Conservation (phyloP, 1,139 yeast genomes). For the Saccharomycopsis hybrid region DNA sequence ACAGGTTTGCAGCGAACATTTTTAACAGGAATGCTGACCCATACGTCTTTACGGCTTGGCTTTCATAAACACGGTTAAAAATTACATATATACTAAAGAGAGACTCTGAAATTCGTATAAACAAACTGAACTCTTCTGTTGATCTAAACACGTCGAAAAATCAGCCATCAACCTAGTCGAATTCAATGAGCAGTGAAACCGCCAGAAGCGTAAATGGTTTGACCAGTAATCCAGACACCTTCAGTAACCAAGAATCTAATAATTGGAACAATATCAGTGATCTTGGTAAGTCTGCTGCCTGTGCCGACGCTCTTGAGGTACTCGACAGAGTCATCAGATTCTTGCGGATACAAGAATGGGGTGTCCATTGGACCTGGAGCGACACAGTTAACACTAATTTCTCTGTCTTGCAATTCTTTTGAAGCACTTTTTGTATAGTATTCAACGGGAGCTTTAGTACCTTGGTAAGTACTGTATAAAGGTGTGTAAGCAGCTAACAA, state of each 20-base stretch:
- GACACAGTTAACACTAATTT: conserved; percentile 49
- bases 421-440: conserved; percentile 51
- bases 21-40: too few species aligned
- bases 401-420: conserved; percentile 44
- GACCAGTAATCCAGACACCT: conserved; percentile 68
- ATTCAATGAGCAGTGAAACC: conserved; percentile 49
- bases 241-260: conserved; percentile 54
- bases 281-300: conserved; percentile 47
- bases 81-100: too few species aligned
- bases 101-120: too few species aligned
- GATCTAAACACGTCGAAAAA: too few species aligned
- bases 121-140: too few species aligned
- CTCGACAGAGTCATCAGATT: conserved; percentile 44
- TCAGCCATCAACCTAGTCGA: too few species aligned
- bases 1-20: too few species aligned
- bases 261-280: conserved; percentile 58
- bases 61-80: too few species aligned
- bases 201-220: conserved; percentile 58
- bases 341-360: conserved; percentile 60
- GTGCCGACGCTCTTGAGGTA: conserved; percentile 47
- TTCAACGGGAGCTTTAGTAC: conserved; percentile 58
- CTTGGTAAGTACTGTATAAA: conserved; percentile 51
- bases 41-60: too few species aligned
- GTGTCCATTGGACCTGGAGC: conserved; percentile 75
- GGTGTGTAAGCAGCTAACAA: conserved; percentile 61